Evolutionary conservation across 192 early-diverging fungal species (phyloP), one percentile per base, ranked within the genome.

Genomic region (Coemansia sp.): DNA sequence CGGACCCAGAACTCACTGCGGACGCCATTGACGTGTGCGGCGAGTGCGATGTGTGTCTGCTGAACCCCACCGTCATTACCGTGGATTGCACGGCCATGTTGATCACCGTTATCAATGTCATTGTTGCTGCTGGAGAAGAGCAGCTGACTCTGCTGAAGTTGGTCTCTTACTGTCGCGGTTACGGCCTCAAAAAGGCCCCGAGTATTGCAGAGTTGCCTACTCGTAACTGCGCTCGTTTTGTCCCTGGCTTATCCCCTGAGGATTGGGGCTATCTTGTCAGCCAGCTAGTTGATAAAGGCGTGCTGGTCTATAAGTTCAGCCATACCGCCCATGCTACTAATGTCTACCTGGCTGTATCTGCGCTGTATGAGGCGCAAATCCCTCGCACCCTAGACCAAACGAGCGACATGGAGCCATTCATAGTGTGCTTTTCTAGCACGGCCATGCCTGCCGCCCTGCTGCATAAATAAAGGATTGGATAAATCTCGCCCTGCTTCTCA

Each of bases 291-390:
- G 41, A 77, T 6, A 57, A 76, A 19, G 80, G 84, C 6, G 86
- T 87, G 36, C 75, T 91, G 7, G 59, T 71, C 3, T 87, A 90
- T 41, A 86, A 85, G 48, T 91, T 87, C 67, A 76, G 84, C 36
- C 88, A 88, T 63, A 91, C 86, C 5, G 84, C 85, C 0, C 90
- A 90, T 59, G 63, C 73, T 2, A 89, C 88, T 21, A 81, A 89
- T 17, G 84, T 86, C 66, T 91, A 89, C 60, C 69, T 85, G 34
- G 73, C 54, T 48, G 59, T 75, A 10, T 67, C 70, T 11, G 46
- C 50, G 27, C 14, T 39, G 46, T 76, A 73, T 62, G 39, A 50
- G 2, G 16, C 63, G 44, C 21, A 67, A 8, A 64, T 57, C 7
- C 70, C 67, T 9, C 62, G 64, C 41, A 61, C 62, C 17, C 46